Evolutionary conservation across 2,329 filamentous ascomycete genomes (phyloP).

Genomic region (Orbilia javanica): DNA sequence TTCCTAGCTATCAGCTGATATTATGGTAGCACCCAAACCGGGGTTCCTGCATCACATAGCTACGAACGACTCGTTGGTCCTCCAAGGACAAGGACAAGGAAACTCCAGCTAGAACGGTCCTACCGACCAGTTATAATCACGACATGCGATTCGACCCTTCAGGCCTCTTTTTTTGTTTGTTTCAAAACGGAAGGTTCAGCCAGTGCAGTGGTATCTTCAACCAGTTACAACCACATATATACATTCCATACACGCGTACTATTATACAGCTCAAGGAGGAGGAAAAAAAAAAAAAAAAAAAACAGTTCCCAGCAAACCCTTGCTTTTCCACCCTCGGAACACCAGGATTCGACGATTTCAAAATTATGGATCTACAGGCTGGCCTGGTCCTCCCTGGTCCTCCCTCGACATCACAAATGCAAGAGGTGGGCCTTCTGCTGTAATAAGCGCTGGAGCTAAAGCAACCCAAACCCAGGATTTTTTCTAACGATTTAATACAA

Average conservation of each 20-base stretch:
- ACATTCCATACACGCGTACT: background rate
- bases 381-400: too few species aligned
- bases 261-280: background rate
- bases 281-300: background rate
- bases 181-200: background rate
- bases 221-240: background rate
- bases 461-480: background rate
- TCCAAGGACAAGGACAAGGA: background rate
- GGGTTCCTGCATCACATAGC: constrained; percentile 19
- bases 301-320: too few species aligned
- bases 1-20: constrained; percentile 34
- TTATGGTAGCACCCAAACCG: constrained; percentile 3
- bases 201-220: background rate
- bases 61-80: background rate
- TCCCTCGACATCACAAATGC: too few species aligned
- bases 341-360: background rate
- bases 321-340: too few species aligned
- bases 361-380: background rate
- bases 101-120: background rate
- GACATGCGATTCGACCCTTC: background rate
- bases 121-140: background rate
- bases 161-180: background rate
- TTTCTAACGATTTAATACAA: background rate
- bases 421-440: background rate
- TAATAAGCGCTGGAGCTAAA: constrained; percentile 18